Conservation (phyloP, 2,329 filamentous ascomycete genomes). For the Sarocladiaceae sp. region DNA sequence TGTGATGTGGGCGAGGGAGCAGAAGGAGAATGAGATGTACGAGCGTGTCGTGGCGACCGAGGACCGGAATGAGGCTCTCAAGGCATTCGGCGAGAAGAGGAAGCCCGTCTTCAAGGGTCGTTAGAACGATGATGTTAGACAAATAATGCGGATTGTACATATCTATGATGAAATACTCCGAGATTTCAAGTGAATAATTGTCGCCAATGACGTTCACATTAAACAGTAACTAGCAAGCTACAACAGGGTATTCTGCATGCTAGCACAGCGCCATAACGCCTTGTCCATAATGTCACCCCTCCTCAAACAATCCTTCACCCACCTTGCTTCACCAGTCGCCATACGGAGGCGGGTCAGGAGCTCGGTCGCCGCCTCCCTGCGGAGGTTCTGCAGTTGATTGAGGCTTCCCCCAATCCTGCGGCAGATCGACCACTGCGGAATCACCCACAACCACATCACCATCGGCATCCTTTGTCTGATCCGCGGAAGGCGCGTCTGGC, state of each 20-base stretch:
- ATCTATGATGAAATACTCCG: no score
- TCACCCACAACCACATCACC: not conserved
- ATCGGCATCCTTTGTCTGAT: not conserved
- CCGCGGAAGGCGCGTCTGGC: not conserved
- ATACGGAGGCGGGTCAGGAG: not conserved
- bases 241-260: not conserved
- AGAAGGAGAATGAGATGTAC: constrained; percentile 84
- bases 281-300: no score
- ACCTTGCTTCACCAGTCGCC: constrained; percentile 3
- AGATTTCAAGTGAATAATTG: no score
- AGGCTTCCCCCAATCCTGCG: not conserved
- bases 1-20: constrained; percentile 67
- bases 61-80: constrained; percentile 83
- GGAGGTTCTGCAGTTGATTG: not conserved
- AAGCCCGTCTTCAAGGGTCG: constrained; percentile 54
- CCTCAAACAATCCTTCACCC: not conserved
- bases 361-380: not conserved
- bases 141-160: no score
- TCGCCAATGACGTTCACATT: no score
- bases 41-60: constrained; percentile 76
- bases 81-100: constrained; percentile 69
- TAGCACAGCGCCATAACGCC: not conserved
- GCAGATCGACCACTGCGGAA: not conserved
- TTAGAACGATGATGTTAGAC: no score
- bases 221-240: no score